These are phyloP conservation scores for Chytriomyces hyalinus DNA, from an alignment of 192 early-diverging fungal species.

Conservation along the genomic window DNA sequence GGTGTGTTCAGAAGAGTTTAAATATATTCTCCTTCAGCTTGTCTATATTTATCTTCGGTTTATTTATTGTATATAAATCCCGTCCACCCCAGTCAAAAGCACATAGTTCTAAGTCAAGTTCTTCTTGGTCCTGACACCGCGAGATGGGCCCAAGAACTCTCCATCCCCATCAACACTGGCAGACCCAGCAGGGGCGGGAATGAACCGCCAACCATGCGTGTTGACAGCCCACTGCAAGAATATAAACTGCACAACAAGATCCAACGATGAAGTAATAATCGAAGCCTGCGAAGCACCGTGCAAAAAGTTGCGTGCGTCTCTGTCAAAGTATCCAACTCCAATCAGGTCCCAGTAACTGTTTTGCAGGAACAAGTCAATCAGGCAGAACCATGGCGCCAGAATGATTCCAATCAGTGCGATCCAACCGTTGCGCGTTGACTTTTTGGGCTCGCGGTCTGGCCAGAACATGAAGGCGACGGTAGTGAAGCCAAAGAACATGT, in stretches of 20 bases:
- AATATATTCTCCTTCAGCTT: neutral
- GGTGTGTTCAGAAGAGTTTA: neutral
- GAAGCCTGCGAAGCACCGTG: neutral
- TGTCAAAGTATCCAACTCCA: neutral
- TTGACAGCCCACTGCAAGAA: neutral
- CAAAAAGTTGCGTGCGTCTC: neutral
- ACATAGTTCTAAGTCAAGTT: neutral
- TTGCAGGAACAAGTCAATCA: constrained; percentile 9
- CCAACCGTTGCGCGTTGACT: neutral
- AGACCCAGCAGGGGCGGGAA: neutral
- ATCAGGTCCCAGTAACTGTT: constrained; percentile 5
- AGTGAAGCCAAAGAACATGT: constrained; percentile 5
- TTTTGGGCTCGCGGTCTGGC: constrained; percentile 4
- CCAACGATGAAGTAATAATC: constrained; percentile 4
- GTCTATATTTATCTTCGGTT: neutral
- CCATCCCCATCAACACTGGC: neutral
- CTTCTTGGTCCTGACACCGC: too few relatives aligned
- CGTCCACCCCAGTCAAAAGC: neutral
- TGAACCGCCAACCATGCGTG: neutral
- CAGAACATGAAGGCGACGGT: constrained; percentile 2
- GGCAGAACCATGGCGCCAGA: constrained; percentile 4
- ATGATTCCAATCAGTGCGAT: constrained; percentile 8
- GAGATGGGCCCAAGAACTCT: neutral
- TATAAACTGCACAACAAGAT: neutral
- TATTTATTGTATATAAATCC: neutral